phyloP scores from a whole-genome alignment of 2,329 filamentous ascomycete genomes.

The Scolecobasidium constrictum region DNA sequence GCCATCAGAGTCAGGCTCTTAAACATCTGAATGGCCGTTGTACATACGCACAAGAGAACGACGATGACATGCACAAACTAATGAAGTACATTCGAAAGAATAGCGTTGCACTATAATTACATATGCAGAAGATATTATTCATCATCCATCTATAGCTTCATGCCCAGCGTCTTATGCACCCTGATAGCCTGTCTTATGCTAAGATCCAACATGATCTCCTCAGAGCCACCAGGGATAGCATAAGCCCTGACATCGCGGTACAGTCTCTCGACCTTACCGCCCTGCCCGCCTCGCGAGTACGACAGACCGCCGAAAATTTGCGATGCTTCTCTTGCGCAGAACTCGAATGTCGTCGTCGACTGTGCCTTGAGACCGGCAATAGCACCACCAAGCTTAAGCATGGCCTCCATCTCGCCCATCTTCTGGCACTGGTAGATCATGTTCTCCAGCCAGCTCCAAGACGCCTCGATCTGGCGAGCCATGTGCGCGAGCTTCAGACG shows the following conservation, averaged over 20 bases:
- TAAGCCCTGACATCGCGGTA: slow-evolving; percentile 95
- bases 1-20: too few relatives aligned
- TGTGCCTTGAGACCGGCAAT: slow-evolving; percentile 94
- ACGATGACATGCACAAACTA: too few relatives aligned
- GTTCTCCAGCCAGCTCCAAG: slow-evolving; percentile 95
- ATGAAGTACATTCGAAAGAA: too few relatives aligned
- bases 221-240: slow-evolving; percentile 83
- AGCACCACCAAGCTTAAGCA: slow-evolving; percentile 87
- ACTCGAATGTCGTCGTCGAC: slow-evolving; percentile 88
- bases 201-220: slow-evolving; percentile 98
- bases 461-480: slow-evolving; percentile 94
- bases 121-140: too few relatives aligned
- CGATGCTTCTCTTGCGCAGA: slow-evolving; percentile 88
- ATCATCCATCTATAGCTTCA: slow-evolving; percentile 83
- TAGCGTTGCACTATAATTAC: too few relatives aligned
- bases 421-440: slow-evolving; percentile 84
- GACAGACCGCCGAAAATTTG: slow-evolving; percentile 95
- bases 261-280: slow-evolving; percentile 85
- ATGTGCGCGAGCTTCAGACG: slow-evolving; percentile 96
- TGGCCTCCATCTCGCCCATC: slow-evolving; percentile 92
- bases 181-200: slow-evolving; percentile 84
- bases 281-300: slow-evolving; percentile 88
- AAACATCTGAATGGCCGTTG: too few relatives aligned
- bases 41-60: too few relatives aligned
- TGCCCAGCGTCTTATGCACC: slow-evolving; percentile 83